phyloP scores from a whole-genome alignment of 306 rosid species.

The Trichosanthes truncata region DNA sequence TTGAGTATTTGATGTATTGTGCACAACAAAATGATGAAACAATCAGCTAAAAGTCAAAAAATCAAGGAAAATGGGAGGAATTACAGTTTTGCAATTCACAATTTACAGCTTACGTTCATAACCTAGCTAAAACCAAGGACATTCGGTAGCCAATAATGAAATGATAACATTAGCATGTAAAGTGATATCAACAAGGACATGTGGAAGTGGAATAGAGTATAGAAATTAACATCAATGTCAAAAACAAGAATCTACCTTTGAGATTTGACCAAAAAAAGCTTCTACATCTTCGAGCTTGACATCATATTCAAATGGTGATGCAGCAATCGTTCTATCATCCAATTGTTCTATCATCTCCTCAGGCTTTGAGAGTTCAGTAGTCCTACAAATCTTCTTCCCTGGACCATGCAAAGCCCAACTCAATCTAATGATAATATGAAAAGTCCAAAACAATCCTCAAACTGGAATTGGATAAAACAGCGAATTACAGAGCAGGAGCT shows the following conservation, averaged over 20 bases:
- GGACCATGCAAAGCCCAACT: constrained; percentile 9
- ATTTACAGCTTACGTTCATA: neutral
- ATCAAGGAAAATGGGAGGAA: neutral
- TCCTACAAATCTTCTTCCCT: constrained; percentile 65
- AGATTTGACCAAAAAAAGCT: constrained; percentile 39
- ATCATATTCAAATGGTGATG: constrained; percentile 56
- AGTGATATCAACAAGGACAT: neutral
- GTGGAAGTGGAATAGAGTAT: neutral
- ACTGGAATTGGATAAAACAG: neutral
- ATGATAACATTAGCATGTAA: neutral
- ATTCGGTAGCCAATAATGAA: neutral
- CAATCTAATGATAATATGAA: neutral
- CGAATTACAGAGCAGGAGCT: neutral
- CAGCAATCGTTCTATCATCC: constrained; percentile 74
- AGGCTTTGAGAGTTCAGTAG: constrained; percentile 44
- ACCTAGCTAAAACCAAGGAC: neutral
- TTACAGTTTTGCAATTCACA: neutral
- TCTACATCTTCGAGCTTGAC: constrained; percentile 69
- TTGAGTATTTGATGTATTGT: neutral
- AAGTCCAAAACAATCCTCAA: neutral
- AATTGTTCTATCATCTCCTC: constrained; percentile 76
- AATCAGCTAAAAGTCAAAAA: neutral
- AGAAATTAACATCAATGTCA: neutral
- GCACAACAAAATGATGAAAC: neutral
- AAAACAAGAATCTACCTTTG: constrained; percentile 38